Conservation (phyloP, 2,329 filamentous ascomycete species). For the Capronia epimyces region DNA sequence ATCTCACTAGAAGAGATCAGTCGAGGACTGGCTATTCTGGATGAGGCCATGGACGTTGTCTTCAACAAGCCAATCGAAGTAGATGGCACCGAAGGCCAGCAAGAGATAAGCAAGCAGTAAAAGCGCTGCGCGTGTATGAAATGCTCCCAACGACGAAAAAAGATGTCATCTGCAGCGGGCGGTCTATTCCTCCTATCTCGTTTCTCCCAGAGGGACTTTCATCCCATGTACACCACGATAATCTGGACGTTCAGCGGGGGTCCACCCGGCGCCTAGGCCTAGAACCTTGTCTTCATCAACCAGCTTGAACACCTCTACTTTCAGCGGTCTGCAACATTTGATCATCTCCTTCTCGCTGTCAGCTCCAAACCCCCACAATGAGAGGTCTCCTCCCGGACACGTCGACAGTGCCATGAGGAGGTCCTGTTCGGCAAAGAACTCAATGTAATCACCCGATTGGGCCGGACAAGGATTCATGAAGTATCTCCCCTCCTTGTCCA, state of each 20-base stretch:
- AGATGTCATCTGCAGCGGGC: not conserved
- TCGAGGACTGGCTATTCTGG: slow-evolving; percentile 69
- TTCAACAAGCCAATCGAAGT: slow-evolving; percentile 40
- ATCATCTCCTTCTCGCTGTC: slow-evolving; percentile 56
- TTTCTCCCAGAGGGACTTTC: slow-evolving; percentile 41
- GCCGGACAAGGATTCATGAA: slow-evolving; percentile 59
- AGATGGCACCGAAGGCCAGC: slow-evolving; percentile 40
- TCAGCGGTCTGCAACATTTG: slow-evolving; percentile 70
- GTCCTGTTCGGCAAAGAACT: slow-evolving; percentile 76
- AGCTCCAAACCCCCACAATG: slow-evolving; percentile 68
- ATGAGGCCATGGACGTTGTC: slow-evolving; percentile 58
- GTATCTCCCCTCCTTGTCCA: slow-evolving; percentile 66
- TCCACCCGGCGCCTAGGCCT: slow-evolving; percentile 58
- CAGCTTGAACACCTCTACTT: slow-evolving; percentile 66
- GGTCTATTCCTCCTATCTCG: slow-evolving; percentile 11
- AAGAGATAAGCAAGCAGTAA: slow-evolving; percentile 38
- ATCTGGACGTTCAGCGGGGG: slow-evolving; percentile 51
- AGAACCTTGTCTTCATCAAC: slow-evolving; percentile 42
- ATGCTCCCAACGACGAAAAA: no score
- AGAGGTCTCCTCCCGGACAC: slow-evolving; percentile 75
- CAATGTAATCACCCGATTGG: slow-evolving; percentile 52
- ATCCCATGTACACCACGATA: slow-evolving; percentile 66
- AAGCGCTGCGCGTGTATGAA: not conserved
- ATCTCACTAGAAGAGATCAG: slow-evolving; percentile 77
- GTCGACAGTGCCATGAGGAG: slow-evolving; percentile 60